Percentiles rank a stretch among this genome's conserved stretches.
Evolutionary conservation across 768 basidiomycete genomes (phyloP).

Genomic region (Lactifluus piperatus): DNA sequence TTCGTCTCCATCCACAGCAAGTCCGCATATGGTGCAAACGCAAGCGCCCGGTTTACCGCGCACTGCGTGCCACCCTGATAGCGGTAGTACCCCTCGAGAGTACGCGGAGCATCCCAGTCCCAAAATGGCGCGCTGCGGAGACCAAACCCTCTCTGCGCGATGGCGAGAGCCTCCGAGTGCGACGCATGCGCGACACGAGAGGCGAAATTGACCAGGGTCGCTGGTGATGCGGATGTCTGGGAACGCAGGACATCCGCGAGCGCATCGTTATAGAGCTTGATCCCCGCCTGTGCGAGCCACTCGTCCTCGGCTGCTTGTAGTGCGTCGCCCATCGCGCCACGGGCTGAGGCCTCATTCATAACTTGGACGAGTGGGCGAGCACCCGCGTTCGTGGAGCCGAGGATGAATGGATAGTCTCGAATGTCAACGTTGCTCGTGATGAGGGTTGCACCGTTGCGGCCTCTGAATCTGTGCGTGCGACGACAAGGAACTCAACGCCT

Average conservation of each 20-base stretch:
- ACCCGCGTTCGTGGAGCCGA: constrained; percentile 76
- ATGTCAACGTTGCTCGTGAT: constrained; percentile 95
- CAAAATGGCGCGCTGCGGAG: constrained; percentile 72
- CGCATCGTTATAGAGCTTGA: constrained; percentile 68
- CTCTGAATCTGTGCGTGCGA: constrained; percentile 95
- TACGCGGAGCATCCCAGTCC: constrained; percentile 92
- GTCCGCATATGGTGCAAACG: constrained; percentile 92
- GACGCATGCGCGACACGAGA: constrained; percentile 58
- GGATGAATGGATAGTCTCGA: constrained; percentile 96
- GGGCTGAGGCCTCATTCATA: constrained; percentile 78
- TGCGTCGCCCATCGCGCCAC: constrained; percentile 69
- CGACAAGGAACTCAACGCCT: constrained; percentile 90
- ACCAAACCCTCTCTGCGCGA: constrained; percentile 76
- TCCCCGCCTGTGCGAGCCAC: constrained; percentile 72
- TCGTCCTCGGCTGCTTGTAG: constrained; percentile 85
- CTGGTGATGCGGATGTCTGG: constrained; percentile 41
- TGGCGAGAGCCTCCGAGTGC: constrained; percentile 54
- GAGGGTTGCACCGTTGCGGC: constrained; percentile 95
- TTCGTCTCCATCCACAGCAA: constrained; percentile 96
- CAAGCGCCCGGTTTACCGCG: constrained; percentile 84
- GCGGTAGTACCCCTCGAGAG: constrained; percentile 93
- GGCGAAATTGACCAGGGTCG: constrained; percentile 52
- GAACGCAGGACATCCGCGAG: constrained; percentile 59
- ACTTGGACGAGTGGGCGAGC: constrained; percentile 63
- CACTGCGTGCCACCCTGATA: constrained; percentile 96